Percentiles rank a stretch among this genome's conserved stretches.
These are phyloP conservation scores for Tricholoma flavovirens DNA, from an alignment of 768 basidiomycete genomes.

Conservation along the genomic window DNA sequence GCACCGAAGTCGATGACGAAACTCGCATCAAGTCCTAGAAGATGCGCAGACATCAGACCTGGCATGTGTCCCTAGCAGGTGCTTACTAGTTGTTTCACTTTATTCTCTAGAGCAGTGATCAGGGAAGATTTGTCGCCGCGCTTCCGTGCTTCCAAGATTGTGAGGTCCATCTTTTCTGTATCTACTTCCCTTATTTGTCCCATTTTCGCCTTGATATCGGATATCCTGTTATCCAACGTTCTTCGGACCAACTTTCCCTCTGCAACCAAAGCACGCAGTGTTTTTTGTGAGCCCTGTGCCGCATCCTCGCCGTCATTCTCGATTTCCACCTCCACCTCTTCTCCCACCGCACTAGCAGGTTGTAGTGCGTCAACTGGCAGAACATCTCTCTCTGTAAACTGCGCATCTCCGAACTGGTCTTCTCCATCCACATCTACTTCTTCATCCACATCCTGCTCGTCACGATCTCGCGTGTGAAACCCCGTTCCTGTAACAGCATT, in stretches of 20 bases:
- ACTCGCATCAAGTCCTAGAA: slow-evolving; percentile 38
- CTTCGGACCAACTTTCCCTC: slow-evolving; percentile 37
- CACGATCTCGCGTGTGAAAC: slow-evolving; percentile 56
- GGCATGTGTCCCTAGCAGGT: background rate
- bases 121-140: slow-evolving; percentile 44
- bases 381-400: slow-evolving; percentile 75
- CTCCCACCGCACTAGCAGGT: slow-evolving; percentile 25
- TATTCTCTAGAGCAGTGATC: slow-evolving; percentile 53
- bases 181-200: slow-evolving; percentile 39
- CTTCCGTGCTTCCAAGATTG: slow-evolving; percentile 43
- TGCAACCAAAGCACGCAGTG: slow-evolving; percentile 49
- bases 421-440: slow-evolving; percentile 80
- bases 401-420: slow-evolving; percentile 67
- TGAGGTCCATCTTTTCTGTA: slow-evolving; percentile 40
- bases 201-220: slow-evolving; percentile 26
- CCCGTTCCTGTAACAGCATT: slow-evolving; percentile 49
- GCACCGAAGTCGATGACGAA: slow-evolving; percentile 35
- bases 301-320: slow-evolving; percentile 34
- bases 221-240: slow-evolving; percentile 14
- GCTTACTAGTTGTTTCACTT: slow-evolving; percentile 51
- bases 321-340: slow-evolving; percentile 38
- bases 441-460: slow-evolving; percentile 65
- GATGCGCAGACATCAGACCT: slow-evolving; percentile 2
- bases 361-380: slow-evolving; percentile 30
- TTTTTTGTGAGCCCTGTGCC: slow-evolving; percentile 27